Conservation (phyloP, 495 filamentous ascomycete genomes). For the Viridothelium virens region DNA sequence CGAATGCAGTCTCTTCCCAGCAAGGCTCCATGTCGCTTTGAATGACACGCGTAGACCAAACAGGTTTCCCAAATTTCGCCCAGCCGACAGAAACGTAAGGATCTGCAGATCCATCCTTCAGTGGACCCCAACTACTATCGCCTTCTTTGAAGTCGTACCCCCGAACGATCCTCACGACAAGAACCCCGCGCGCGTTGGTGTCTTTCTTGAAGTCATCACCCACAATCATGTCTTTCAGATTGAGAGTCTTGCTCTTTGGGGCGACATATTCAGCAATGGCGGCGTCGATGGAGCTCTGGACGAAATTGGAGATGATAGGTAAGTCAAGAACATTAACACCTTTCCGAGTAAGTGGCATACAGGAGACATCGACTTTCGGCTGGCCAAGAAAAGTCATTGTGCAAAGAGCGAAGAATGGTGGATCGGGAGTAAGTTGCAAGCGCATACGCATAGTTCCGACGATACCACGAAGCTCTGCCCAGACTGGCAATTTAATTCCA, state of each 20-base stretch:
- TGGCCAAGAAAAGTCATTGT: constrained; percentile 71
- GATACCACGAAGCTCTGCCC: constrained; percentile 62
- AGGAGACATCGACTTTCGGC: constrained; percentile 60
- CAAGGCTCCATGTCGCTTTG: constrained; percentile 53
- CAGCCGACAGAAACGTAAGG: constrained; percentile 63
- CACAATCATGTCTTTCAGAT: constrained; percentile 65
- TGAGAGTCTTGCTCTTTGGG: constrained; percentile 61
- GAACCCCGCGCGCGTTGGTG: constrained; percentile 53
- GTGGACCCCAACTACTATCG: constrained; percentile 47
- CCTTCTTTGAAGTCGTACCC: constrained; percentile 60
- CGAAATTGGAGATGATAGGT: constrained; percentile 62
- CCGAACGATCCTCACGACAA: constrained; percentile 54
- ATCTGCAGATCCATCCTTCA: constrained; percentile 55
- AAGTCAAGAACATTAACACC: constrained; percentile 64
- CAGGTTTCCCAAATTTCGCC: constrained; percentile 67
- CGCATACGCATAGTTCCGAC: constrained; percentile 57
- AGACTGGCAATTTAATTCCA: constrained; percentile 53
- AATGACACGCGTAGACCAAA: constrained; percentile 56
- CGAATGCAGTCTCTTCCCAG: constrained; percentile 60
- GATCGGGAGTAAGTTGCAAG: constrained; percentile 62
- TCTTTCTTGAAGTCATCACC: constrained; percentile 74
- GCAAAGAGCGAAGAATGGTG: constrained; percentile 61
- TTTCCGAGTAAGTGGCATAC: constrained; percentile 57
- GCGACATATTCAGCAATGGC: constrained; percentile 65
- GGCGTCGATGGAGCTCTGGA: constrained; percentile 63